These are phyloP conservation scores for Fusarium sp. DNA, from an alignment of 2,329 filamentous ascomycete species.

Conservation along the genomic window DNA sequence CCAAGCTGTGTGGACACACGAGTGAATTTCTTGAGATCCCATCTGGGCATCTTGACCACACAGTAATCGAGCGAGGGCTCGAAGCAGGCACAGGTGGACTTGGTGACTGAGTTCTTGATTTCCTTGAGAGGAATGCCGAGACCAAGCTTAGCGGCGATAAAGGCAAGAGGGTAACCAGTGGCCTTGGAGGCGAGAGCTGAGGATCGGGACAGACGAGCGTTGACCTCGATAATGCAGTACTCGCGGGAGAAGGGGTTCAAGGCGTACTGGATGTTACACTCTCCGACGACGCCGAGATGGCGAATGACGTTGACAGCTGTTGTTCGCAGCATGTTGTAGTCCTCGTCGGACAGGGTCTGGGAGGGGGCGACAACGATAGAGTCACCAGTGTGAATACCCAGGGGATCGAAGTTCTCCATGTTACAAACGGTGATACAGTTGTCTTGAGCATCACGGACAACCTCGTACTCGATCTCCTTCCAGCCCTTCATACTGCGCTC, in stretches of 20 bases:
- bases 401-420: conserved; percentile 99
- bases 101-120: conserved; percentile 95
- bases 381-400: conserved; percentile 97
- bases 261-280: conserved; percentile 99
- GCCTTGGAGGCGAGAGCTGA: conserved; percentile 97
- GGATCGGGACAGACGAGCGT: conserved; percentile 93
- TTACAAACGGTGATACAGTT: conserved; percentile 99
- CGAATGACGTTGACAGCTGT: conserved; percentile 97
- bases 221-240: conserved; percentile 99
- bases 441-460: conserved; percentile 92
- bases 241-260: conserved; percentile 94
- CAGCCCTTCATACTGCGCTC: conserved; percentile 99
- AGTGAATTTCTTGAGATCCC: conserved; percentile 99
- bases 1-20: conserved; percentile 95
- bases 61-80: conserved; percentile 98
- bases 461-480: conserved; percentile 99
- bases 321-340: conserved; percentile 99
- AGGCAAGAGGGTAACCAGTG: conserved; percentile 94
- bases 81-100: conserved; percentile 96
- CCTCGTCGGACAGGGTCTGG: conserved; percentile 94
- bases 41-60: conserved; percentile 98
- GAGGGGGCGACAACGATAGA: conserved; percentile 98
- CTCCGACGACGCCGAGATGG: conserved; percentile 95
- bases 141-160: conserved; percentile 96
- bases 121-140: conserved; percentile 95